Conservation (phyloP, 495 filamentous ascomycete genomes). For the Penicillium daleae region DNA sequence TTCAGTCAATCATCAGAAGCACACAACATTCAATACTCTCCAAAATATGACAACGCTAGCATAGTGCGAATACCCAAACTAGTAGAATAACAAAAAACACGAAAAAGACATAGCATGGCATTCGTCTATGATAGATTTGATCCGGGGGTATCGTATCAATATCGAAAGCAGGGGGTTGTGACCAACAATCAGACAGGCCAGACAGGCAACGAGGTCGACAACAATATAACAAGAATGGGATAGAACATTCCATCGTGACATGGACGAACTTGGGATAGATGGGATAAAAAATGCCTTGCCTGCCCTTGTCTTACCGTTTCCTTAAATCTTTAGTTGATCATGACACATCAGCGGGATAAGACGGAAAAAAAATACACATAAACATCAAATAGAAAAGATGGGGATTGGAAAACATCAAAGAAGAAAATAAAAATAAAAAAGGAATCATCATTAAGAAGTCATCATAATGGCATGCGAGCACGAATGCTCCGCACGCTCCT, state of each 20-base stretch:
- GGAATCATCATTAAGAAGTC: constrained; percentile 35
- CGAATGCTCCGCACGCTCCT: constrained; percentile 66
- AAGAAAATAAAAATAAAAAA: neutral
- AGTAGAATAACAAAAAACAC: neutral
- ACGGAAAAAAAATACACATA: constrained; percentile 4
- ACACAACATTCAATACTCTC: neutral
- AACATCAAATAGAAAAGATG: constrained; percentile 1
- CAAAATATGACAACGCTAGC: neutral
- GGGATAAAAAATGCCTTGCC: neutral
- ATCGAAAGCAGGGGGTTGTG: constrained; percentile 22
- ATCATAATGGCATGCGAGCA: constrained; percentile 45
- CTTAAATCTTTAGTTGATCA: constrained; percentile 16
- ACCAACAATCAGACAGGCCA: constrained; percentile 10
- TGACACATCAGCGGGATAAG: constrained; percentile 16
- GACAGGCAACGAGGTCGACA: constrained; percentile 2
- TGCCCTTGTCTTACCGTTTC: neutral
- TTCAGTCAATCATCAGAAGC: too few relatives aligned
- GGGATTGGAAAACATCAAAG: constrained; percentile 4
- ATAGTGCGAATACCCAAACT: neutral
- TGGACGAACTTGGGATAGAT: neutral
- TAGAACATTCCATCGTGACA: neutral
- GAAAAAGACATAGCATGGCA: constrained; percentile 23
- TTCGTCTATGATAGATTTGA: constrained; percentile 30
- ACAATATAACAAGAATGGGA: neutral
- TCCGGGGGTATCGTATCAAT: constrained; percentile 30